Base-by-base conservation (phyloP, 2,329 filamentous ascomycete genomes). In the Keithomyces neogunnii region DNA sequence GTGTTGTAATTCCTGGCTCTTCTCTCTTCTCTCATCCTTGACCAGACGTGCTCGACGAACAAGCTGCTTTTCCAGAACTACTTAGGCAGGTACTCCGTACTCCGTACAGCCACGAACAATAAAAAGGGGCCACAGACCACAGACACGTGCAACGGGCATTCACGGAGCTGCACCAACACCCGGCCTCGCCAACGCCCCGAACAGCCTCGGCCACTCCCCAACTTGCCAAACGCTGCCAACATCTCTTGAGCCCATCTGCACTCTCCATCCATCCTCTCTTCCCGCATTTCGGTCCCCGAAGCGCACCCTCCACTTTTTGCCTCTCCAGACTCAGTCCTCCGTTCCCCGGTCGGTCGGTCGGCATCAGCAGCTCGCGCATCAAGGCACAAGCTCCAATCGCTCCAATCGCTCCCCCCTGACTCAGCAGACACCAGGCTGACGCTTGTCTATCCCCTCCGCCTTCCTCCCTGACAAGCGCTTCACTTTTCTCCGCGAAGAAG, bases 401-500 rank as follows among this genome's bases (percentile, higher is more conserved):
- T 19, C 19, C 19, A 19, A 19, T 19, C 19, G 47, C 4, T 38
- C 13, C 19, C 11, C 19, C 44, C 51, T 51, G 47, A 51, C 50
- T 48, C 50, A 51, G 50, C 50, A 48, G 10, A 47, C 43, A 26
- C 30, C 45, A 33, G 6, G 30, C 47, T 35, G 19, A 42, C 28
- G 42, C 40, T 45, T 45, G 7, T 33, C 40, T 42, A 29, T 39
- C 44, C 13, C 13, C 13, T 39, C 29, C 47, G 26, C 29, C 29
- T 7, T 55, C 51, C 53, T 58, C 59, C 53, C 48, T 52, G 52
- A 56, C 55, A 66, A 19, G 46, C 52, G 51, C 57, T 55, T 56
- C 53, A 19, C 19, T 19, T 19, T 57, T 56, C 59, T 56, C 65
- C 66, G 88, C 89, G 81, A 91, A 80, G 89, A 90, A 90, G 88